Evolutionary conservation across 2,329 filamentous ascomycete species (phyloP).

Genomic region (Beauveria medogensis): DNA sequence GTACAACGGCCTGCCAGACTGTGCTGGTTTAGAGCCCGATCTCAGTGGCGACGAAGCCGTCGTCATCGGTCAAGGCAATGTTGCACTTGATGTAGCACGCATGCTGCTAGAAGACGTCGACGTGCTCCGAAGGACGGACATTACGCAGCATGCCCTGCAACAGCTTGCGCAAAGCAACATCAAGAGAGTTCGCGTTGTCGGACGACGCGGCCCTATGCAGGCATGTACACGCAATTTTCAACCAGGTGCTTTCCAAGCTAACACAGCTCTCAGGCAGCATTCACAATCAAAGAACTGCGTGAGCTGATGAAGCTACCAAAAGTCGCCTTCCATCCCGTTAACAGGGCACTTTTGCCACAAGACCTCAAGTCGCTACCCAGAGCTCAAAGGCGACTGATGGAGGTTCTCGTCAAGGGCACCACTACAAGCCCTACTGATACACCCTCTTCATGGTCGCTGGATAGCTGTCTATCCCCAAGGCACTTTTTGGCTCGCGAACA

Average conservation of each 20-base stretch:
- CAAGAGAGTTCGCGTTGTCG: slow-evolving; percentile 77
- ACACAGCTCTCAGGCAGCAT: slow-evolving; percentile 56
- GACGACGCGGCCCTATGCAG: slow-evolving; percentile 81
- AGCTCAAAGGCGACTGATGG: slow-evolving; percentile 67
- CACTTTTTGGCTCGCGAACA: slow-evolving; percentile 50
- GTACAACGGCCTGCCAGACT: slow-evolving; percentile 94
- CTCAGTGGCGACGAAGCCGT: slow-evolving; percentile 76
- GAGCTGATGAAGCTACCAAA: slow-evolving; percentile 73
- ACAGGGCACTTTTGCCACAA: slow-evolving; percentile 56
- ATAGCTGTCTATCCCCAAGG: slow-evolving; percentile 74
- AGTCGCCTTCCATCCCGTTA: slow-evolving; percentile 64
- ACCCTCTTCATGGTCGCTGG: slow-evolving; percentile 69
- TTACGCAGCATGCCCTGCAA: slow-evolving; percentile 75
- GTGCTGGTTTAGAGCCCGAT: slow-evolving; percentile 62
- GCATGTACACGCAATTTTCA: slow-evolving; percentile 31
- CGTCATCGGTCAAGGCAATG: slow-evolving; percentile 90
- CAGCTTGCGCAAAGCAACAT: slow-evolving; percentile 64
- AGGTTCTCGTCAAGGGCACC: slow-evolving; percentile 73
- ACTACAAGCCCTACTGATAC: slow-evolving; percentile 37
- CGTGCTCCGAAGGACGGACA: slow-evolving; percentile 72
- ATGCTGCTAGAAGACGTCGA: slow-evolving; percentile 74
- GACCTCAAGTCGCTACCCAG: slow-evolving; percentile 65
- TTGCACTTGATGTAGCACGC: slow-evolving; percentile 86
- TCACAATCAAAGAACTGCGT: slow-evolving; percentile 89
- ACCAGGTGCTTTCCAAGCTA: not conserved